phyloP scores from a whole-genome alignment of 352 stramenopile species.

The Pythium sukuiense region DNA sequence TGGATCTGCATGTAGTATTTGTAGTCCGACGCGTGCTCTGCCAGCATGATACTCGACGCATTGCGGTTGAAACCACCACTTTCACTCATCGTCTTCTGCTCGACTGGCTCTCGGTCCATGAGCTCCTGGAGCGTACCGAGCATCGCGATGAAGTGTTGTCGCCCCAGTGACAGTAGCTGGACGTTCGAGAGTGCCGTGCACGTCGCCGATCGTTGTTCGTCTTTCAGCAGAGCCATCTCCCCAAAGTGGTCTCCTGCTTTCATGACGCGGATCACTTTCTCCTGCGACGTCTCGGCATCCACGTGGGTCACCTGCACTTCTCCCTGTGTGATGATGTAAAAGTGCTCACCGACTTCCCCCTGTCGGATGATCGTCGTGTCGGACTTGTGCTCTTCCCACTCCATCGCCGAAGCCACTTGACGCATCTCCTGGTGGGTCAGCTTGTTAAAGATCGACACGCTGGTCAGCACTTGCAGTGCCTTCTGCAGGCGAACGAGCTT shows the following conservation, averaged over 20 bases:
- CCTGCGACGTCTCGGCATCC: conserved; percentile 37
- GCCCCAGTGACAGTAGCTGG: conserved; percentile 61
- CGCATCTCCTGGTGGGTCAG: conserved; percentile 65
- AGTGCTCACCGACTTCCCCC: conserved; percentile 74
- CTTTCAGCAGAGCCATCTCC: conserved; percentile 92
- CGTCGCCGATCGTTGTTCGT: conserved; percentile 90
- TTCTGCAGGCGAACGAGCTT: conserved; percentile 66
- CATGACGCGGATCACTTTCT: conserved; percentile 61
- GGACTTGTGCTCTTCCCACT: conserved; percentile 75
- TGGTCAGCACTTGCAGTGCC: conserved; percentile 51
- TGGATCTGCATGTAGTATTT: conserved; percentile 78
- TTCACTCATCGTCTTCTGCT: conserved; percentile 20
- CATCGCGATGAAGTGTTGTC: conserved; percentile 81
- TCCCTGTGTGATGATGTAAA: conserved; percentile 78
- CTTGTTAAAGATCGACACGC: conserved; percentile 67
- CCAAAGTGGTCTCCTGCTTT: conserved; percentile 91
- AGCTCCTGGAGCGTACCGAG: conserved; percentile 75
- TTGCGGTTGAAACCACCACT: conserved; percentile 30
- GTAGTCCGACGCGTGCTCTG: conserved; percentile 43
- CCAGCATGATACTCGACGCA: conserved; percentile 36
- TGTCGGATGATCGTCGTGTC: conserved; percentile 63
- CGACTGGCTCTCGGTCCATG: conserved; percentile 62
- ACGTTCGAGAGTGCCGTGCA: conserved; percentile 78
- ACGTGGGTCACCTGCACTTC: conserved; percentile 71
- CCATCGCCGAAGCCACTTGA: conserved; percentile 73